These are phyloP conservation scores for Rhizophagus prolifer DNA, from an alignment of 192 early-diverging fungal genomes.

Conservation along the genomic window DNA sequence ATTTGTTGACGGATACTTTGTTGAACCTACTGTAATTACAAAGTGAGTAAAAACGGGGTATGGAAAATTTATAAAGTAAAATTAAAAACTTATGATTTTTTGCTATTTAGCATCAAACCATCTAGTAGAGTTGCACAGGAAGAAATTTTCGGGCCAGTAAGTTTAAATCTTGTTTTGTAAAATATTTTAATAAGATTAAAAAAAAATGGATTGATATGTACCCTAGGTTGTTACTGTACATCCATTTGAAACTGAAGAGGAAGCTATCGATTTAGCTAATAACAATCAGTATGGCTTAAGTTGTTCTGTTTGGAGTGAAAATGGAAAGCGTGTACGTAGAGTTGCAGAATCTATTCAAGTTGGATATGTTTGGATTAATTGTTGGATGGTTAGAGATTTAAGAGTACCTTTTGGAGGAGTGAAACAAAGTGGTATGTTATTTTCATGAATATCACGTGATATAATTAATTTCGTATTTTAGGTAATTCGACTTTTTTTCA, in stretches of 20 bases:
- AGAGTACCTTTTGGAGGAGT: conserved; percentile 77
- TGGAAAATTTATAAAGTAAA: not conserved
- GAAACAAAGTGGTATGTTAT: conserved; percentile 53
- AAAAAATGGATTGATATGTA: not conserved
- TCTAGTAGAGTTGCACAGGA: conserved; percentile 56
- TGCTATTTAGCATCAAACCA: conserved; percentile 35
- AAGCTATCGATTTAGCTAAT: conserved; percentile 68
- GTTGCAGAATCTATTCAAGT: conserved; percentile 63
- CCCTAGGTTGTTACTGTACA: conserved; percentile 57
- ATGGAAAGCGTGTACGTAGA: conserved; percentile 55
- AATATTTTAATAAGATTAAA: not conserved
- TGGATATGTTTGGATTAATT: conserved; percentile 80
- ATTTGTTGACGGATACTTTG: conserved; percentile 63
- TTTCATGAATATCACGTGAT: not conserved
- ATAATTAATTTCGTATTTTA: not conserved
- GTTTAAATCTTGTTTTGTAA: not conserved
- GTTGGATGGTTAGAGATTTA: conserved; percentile 72
- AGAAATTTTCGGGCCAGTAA: conserved; percentile 81
- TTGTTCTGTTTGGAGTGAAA: conserved; percentile 70
- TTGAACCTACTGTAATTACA: conserved; percentile 74
- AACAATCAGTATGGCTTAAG: conserved; percentile 68
- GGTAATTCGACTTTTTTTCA: not conserved
- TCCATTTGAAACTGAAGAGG: conserved; percentile 73
- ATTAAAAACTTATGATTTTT: not conserved
- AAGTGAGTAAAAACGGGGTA: conserved; percentile 32